Conservation (phyloP, 1,284 basidiomycete genomes). For the Apiotrichum gamsii region DNA sequence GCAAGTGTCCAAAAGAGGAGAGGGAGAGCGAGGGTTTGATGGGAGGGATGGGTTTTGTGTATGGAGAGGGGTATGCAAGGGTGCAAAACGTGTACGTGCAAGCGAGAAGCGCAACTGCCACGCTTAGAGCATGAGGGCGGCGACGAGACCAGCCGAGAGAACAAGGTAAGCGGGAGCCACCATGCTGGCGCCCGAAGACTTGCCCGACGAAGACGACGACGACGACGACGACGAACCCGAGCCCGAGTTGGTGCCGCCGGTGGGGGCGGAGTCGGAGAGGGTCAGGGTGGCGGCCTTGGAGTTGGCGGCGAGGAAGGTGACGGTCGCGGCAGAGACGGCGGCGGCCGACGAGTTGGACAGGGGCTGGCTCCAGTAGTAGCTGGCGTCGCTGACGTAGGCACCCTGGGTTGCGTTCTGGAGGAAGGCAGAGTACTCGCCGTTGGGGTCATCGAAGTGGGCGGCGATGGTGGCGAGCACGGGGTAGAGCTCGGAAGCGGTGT, state of each 20-base stretch:
- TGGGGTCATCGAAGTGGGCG: slow-evolving; percentile 31
- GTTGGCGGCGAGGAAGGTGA: slow-evolving; percentile 4
- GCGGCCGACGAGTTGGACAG: slow-evolving; percentile 10
- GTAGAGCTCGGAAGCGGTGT: slow-evolving; percentile 13
- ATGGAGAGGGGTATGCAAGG: no score
- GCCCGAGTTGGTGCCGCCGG: neutral
- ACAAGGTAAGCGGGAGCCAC: no score
- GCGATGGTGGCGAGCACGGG: slow-evolving; percentile 25
- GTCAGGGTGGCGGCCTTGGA: slow-evolving; percentile 9
- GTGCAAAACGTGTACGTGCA: no score
- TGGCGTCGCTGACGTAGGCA: slow-evolving; percentile 23
- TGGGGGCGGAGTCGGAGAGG: slow-evolving; percentile 1
- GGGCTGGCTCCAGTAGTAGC: slow-evolving; percentile 22
- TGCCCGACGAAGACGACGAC: no score
- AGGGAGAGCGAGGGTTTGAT: no score
- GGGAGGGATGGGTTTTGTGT: no score
- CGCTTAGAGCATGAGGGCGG: no score
- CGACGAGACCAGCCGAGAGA: no score
- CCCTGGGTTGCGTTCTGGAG: slow-evolving; percentile 17
- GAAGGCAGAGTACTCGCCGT: slow-evolving; percentile 26
- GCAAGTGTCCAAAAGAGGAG: no score
- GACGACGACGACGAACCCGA: no score
- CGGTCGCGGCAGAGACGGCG: slow-evolving; percentile 2
- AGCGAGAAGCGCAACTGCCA: no score
- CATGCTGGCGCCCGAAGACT: no score